Evolutionary conservation across 2,329 filamentous ascomycete genomes (phyloP), one percentile per base, ranked within the genome.

Genomic region (Podosphaera leucotricha): DNA sequence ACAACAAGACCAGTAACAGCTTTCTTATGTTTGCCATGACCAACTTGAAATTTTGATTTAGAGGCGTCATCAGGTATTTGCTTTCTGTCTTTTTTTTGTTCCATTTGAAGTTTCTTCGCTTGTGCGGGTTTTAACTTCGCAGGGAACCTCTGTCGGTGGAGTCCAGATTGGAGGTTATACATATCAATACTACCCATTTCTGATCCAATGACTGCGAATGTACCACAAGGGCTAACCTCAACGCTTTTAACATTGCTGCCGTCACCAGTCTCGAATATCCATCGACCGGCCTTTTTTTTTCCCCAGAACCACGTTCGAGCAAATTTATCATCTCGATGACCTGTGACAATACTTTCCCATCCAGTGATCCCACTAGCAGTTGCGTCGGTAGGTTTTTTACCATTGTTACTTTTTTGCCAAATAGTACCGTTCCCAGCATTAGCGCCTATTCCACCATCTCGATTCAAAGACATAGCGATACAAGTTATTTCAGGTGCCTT

Each of bases 291-390:
- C 54, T 80, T 77, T 62, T 92, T 94, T 46, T 84, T 77, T 5
- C 87, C 90, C 86, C 90, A 95, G 62, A 94, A 94, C 90, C 90
- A 98, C 1, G 90, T 95, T 44, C 90, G 75, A 16, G 85, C 90
- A 56, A 73, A 81, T 38, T 76, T 71, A 55, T 95, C 87, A 43
- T 79, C 75, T 55, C 78, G 78, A 58, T 98, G 92, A 8, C 85
- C 87, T 3, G 90, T 98, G 2, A 98, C 74, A 6, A 98, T 77
- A 56, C 87, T 94, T 60, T 98, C 92, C 90, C 90, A 98, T 1
- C 90, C 90, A 2, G 86, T 93, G 65, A 75, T 76, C 41, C 75
- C 71, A 53, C 77, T 80, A 46, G 76, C 66, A 52, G 84, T 77
- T 2, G 80, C 75, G 59, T 85, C 77, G 8, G 69, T 63, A n/a